Evolutionary conservation across 2,329 filamentous ascomycete genomes (phyloP).

Genomic region (Parastagonospora nodorum): DNA sequence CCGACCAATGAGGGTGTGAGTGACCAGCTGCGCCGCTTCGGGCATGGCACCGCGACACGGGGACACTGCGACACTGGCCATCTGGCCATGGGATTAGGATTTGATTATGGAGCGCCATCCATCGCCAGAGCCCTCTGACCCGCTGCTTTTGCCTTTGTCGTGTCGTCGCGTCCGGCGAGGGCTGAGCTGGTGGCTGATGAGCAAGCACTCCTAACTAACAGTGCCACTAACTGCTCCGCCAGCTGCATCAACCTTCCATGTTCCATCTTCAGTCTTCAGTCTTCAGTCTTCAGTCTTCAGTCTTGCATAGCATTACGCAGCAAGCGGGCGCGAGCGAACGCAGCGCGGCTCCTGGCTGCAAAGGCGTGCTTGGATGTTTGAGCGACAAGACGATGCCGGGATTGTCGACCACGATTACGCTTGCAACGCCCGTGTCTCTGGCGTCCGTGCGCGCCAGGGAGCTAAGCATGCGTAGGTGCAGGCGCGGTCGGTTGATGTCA

Average conservation of each 20-base stretch:
- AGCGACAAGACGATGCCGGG: too few relatives aligned
- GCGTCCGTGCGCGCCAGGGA: conserved; percentile 19
- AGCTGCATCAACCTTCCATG: too few relatives aligned
- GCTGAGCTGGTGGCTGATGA: background rate
- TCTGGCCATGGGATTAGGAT: background rate
- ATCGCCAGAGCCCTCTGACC: background rate
- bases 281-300: too few relatives aligned
- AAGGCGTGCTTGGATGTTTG: too few relatives aligned
- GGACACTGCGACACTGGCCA: too few relatives aligned
- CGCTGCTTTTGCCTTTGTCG: background rate
- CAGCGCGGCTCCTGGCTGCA: too few relatives aligned
- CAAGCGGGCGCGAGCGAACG: too few relatives aligned
- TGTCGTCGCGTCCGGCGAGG: background rate
- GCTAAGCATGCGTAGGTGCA: conserved; percentile 20
- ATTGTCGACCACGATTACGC: background rate
- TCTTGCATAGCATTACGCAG: too few relatives aligned
- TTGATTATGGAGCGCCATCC: background rate
- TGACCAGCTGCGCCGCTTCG: background rate
- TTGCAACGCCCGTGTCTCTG: background rate
- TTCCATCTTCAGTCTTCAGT: too few relatives aligned
- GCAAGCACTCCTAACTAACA: background rate
- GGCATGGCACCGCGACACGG: conserved; percentile 3
- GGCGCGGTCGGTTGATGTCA: conserved; percentile 46
- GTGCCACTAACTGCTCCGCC: too few relatives aligned
- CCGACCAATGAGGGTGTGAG: conserved; percentile 4